Percentiles rank a stretch among this genome's conserved stretches.
Conservation (phyloP, 805 yeast species). For the Kodamaea sagamina region DNA sequence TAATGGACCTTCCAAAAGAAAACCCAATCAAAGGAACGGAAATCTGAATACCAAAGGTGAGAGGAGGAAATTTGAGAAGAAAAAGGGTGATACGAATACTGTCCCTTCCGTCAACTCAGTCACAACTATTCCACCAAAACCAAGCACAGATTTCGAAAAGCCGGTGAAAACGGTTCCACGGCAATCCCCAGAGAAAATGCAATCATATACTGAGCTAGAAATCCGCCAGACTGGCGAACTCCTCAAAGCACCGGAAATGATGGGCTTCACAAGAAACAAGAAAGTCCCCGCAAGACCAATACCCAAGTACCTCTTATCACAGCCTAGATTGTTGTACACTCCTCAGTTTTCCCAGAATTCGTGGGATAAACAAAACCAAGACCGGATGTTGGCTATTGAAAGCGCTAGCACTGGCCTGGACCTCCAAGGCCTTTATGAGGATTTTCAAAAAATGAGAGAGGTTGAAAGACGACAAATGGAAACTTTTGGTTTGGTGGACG, state of each 20-base stretch:
- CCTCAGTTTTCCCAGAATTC: constrained; percentile 39
- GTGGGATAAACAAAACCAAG: constrained; percentile 82
- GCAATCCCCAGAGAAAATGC: constrained; percentile 21
- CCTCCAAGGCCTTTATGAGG: constrained; percentile 71
- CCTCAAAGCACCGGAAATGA: constrained; percentile 28
- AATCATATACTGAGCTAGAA: constrained; percentile 23
- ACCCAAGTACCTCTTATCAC: constrained; percentile 39
- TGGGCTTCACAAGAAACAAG: constrained; percentile 27
- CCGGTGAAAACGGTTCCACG: constrained; percentile 24
- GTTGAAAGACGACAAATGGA: constrained; percentile 80
- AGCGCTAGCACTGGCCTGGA: constrained; percentile 48
- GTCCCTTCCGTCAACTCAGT: constrained; percentile 7
- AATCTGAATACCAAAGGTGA: constrained; percentile 8
- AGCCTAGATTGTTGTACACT: constrained; percentile 37
- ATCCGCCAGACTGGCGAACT: constrained; percentile 31
- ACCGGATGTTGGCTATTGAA: constrained; percentile 56
- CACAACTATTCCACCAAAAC: constrained; percentile 11
- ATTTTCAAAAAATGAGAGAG: constrained; percentile 71
- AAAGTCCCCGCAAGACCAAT: constrained; percentile 24
- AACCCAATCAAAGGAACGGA: constrained; percentile 10
- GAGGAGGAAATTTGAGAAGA: constrained; percentile 8
- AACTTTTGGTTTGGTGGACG: constrained; percentile 77
- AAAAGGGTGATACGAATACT: constrained; percentile 3
- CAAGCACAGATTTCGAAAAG: constrained; percentile 15
- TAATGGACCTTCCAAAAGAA: constrained; percentile 11